Base-by-base conservation (phyloP, 495 filamentous ascomycete species). In the Clohesyomyces aquaticus region DNA sequence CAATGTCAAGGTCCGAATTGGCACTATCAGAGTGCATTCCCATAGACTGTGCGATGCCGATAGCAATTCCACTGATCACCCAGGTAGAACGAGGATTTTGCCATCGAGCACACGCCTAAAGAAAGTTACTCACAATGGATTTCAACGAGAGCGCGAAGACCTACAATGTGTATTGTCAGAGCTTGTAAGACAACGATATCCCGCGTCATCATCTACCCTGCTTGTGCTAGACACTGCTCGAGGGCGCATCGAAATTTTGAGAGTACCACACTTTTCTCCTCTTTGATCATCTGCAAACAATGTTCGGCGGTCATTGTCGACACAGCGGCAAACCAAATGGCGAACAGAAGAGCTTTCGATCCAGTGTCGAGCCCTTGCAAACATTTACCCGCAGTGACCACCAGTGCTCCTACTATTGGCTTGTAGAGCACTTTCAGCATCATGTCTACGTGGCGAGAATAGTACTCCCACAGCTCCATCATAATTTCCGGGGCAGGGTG, bases 371-470 rank as follows among this genome's bases (percentile, higher is more conserved):
- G 2, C 16, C 10, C 10, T 26, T 49, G 12, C 29, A 61, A 16
- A 26, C 55, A 22, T 45, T 11, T 47, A 1, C 48, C 19, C 41
- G 55, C 62, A 1, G 12, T 18, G 18, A 19, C 21, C 1, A 66
- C 27, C 19, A 66, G 21, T 6, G 27, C 9, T n/a, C 61, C 21
- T 11, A 55, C 57, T 2, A 26, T 23, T 0, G 63, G 63, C 57
- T 66, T 66, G 42, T 66, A 66, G 23, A 61, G 32, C 11, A 66
- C 27, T 43, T 66, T 66, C 23, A 61, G 41, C 38, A 66, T 22
- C 11, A 48, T 23, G 27, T 66, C 57, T 1, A 66, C 49, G 35
- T 66, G 52, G 32, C 2, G 21, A 38, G 16, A 4, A 32, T 66
- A 66, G 29, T 66, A 56, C 1, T 59, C 38, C 63, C 63, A 66